Conservation (phyloP, 2,329 filamentous ascomycete species). For the Huntiella moniliformis region DNA sequence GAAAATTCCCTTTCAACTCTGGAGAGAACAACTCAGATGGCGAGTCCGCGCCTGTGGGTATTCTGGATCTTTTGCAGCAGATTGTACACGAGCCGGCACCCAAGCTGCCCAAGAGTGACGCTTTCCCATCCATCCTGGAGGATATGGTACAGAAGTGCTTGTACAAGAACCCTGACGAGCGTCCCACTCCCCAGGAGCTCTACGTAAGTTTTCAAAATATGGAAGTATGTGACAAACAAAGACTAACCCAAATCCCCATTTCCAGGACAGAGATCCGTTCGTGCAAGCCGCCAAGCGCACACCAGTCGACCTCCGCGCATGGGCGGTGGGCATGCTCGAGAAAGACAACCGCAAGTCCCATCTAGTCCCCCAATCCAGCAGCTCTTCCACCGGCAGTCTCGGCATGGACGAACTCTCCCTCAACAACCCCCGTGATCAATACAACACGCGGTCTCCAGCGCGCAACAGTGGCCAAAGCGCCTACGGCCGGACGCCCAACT, state of each 20-base stretch:
- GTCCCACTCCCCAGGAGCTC: constrained; percentile 82
- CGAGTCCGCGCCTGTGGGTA: constrained; percentile 76
- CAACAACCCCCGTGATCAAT: constrained; percentile 27
- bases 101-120: constrained; percentile 86
- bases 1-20: constrained; percentile 82
- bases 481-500: constrained; percentile 1
- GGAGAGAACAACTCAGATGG: constrained; percentile 52
- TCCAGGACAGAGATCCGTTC: constrained; percentile 76
- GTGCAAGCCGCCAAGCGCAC: constrained; percentile 92
- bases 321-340: constrained; percentile 89
- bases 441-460: constrained; percentile 29
- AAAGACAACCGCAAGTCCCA: constrained; percentile 91
- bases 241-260: neutral
- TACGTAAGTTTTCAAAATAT: constrained; percentile 41
- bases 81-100: constrained; percentile 95
- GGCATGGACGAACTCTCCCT: constrained; percentile 25
- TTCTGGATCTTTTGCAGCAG: constrained; percentile 86
- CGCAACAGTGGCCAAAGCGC: constrained; percentile 23
- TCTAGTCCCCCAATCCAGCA: constrained; percentile 56
- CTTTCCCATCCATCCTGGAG: constrained; percentile 84
- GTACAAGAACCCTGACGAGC: constrained; percentile 69
- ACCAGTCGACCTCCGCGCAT: constrained; percentile 79
- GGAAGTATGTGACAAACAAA: neutral
- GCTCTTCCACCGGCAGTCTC: constrained; percentile 34
- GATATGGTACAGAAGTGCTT: constrained; percentile 96